Percentiles rank a stretch among this genome's conserved stretches.
phyloP scores from a whole-genome alignment of 257 asterid species.

The Fraxinus americana region DNA sequence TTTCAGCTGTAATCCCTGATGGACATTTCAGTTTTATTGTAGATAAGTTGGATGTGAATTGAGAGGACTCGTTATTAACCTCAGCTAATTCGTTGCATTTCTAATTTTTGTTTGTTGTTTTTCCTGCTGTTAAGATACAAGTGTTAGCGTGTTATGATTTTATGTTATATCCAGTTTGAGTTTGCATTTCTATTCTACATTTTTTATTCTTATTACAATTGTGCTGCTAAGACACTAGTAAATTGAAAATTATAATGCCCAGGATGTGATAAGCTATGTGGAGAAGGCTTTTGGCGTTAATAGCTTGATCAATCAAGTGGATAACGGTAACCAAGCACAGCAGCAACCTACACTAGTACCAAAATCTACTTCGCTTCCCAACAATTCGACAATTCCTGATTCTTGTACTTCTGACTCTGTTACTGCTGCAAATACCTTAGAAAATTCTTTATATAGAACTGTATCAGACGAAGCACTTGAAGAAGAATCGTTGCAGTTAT shows the following conservation, averaged over 20 bases:
- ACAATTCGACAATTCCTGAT: slow-evolving; percentile 49
- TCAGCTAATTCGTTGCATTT: not conserved
- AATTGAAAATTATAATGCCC: slow-evolving; percentile 37
- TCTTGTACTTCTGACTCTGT: slow-evolving; percentile 58
- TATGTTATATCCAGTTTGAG: not conserved
- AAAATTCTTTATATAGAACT: slow-evolving; percentile 58
- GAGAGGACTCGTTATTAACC: not conserved
- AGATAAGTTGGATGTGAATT: not conserved
- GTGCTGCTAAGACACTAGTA: slow-evolving; percentile 11
- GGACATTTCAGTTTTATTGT: not conserved
- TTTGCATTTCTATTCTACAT: not conserved
- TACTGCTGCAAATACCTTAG: slow-evolving; percentile 41
- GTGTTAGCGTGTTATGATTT: not conserved
- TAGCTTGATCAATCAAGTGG: slow-evolving; percentile 59
- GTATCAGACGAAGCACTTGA: slow-evolving; percentile 82
- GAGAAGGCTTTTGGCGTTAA: slow-evolving; percentile 76
- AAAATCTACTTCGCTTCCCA: slow-evolving; percentile 56
- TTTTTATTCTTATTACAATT: not conserved
- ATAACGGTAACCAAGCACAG: slow-evolving; percentile 52
- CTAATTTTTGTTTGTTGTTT: not conserved
- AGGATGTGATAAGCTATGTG: slow-evolving; percentile 90
- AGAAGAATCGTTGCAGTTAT: slow-evolving; percentile 68
- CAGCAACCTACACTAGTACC: slow-evolving; percentile 45
- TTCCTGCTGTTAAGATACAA: not conserved
- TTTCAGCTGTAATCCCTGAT: not conserved